Base-by-base conservation (phyloP, 768 basidiomycete genomes). In the Agrocybe pediades region DNA sequence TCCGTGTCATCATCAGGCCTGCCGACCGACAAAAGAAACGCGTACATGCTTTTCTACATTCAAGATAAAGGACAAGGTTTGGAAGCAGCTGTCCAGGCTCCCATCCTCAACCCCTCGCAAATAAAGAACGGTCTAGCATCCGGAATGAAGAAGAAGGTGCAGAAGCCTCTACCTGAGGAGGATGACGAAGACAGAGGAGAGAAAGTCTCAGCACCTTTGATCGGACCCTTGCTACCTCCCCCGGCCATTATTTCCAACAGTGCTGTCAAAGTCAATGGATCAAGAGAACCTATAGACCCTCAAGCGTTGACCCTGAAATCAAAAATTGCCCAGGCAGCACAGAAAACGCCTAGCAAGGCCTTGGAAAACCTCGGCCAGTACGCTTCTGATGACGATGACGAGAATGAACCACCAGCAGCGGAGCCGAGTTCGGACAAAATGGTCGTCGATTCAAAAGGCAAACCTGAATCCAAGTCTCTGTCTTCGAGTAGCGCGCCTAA, bases 21-120 rank as follows among this genome's bases (percentile, higher is more conserved):
- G 4, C 87, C 91, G 1, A 71, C 86, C 24, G 70, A 72, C 52
- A 82, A 85, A 72, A 87, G 84, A 71, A 91, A 82, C 64, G 97
- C 97, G 54, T 99, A 99, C 61, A 83, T 98, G 57, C 76, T 99
- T 52, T 95, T 96, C 73, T 99, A 98, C 69, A 81, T 93, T 41
- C 84, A 85, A 46, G 85, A 87, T 52, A 88, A 84, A 68, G 92
- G 91, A 6, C 86, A 91, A 62, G 81, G 77, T 4, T 72, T 92
- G 43, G 83, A 88, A 60, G 83, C 85, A 16, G 86, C 82, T 5
- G 72, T 90, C 52, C 75, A 74, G 20, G 62, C 71, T 17, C 61
- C 65, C 15, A 29, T 55, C 16, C 45, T 49, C 55, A 53, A 61
- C 70, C 58, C 61, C 13, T 51, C 67, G 23, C 40, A 49, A 21